A percentile compares a stretch with the other conserved stretches of the same genome.
Evolutionary conservation across 805 yeast genomes (phyloP).

Genomic region (Zygotorulaspora sp.): DNA sequence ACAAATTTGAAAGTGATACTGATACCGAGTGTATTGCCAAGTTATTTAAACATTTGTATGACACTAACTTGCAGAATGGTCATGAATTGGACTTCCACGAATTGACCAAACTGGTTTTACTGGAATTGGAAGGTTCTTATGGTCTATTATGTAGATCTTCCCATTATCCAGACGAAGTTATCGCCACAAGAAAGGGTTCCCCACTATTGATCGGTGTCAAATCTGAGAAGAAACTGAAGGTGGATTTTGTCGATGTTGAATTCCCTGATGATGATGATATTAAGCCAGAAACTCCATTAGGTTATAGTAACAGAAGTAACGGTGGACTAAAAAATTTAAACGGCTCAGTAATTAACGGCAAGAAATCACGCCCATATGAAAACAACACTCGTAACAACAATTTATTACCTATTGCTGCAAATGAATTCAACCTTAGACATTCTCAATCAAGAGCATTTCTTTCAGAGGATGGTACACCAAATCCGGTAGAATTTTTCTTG

Average conservation of each 20-base stretch:
- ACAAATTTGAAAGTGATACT: slow-evolving; percentile 81
- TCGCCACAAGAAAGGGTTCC: slow-evolving; percentile 97
- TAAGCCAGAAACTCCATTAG: slow-evolving; percentile 33
- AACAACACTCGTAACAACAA: slow-evolving; percentile 11
- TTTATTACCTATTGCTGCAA: slow-evolving; percentile 53
- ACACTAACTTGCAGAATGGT: slow-evolving; percentile 66
- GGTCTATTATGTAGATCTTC: slow-evolving; percentile 89
- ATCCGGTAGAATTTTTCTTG: slow-evolving; percentile 91
- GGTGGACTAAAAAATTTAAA: slow-evolving; percentile 5
- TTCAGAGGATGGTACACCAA: slow-evolving; percentile 87
- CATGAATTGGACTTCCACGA: slow-evolving; percentile 82
- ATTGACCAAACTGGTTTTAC: slow-evolving; percentile 84
- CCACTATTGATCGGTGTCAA: slow-evolving; percentile 96
- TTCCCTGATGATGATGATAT: slow-evolving; percentile 63
- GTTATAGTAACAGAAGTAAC: slow-evolving; percentile 7
- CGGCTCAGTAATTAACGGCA: slow-evolving; percentile 9
- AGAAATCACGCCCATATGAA: slow-evolving; percentile 11
- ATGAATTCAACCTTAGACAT: slow-evolving; percentile 59
- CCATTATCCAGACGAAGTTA: slow-evolving; percentile 92
- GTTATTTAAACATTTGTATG: slow-evolving; percentile 85
- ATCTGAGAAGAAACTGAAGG: slow-evolving; percentile 90
- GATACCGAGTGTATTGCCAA: slow-evolving; percentile 98
- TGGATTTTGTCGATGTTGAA: slow-evolving; percentile 97
- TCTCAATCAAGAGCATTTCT: slow-evolving; percentile 96
- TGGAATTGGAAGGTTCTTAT: slow-evolving; percentile 95